Base-by-base conservation (phyloP, 768 basidiomycete genomes). In the Suillus alpinus region DNA sequence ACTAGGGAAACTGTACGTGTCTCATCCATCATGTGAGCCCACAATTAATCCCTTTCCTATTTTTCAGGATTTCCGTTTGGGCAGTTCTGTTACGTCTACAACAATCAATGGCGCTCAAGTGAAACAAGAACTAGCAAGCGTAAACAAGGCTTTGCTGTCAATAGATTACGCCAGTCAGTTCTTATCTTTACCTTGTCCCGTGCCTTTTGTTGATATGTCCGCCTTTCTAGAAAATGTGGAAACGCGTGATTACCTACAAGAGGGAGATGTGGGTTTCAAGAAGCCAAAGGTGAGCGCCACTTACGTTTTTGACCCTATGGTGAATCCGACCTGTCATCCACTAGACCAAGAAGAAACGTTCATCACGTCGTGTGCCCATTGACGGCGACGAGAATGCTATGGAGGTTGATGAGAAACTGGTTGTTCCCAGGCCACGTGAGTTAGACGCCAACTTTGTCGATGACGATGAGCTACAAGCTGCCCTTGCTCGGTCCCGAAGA, bases 391-490 rank as follows among this genome's bases (percentile, higher is more conserved):
- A 47, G 57, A 65, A 67, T 58, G 77, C 75, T 63, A 97, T 96
- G 91, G 85, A 92, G 36, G 83, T 95, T 58, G 95, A 97, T 68
- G 77, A 83, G 66, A 86, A 83, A 66, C 85, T 89, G n/a, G 78
- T 85, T 60, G 76, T 86, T 31, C 85, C 87, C 62, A 81, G 88
- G 65, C 79, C 80, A 65, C 82, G 89, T 67, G 86, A 94, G 71
- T 80, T 94, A 57, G 86, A 95, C 71, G 80, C 82, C 67, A 96
- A 96, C 76, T 93, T 97, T 74, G 89, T 98, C 64, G 97, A 98
- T 76, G 97, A 99, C 73, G 97, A 99, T 74, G 97, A 99, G 69
- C 84, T 99, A 46, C 95, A 98, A 80, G 91, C 92, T 44, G 93
- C 92, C 31, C 80, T 98, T 61, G 89, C 96, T 39, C 86, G 92